Conservation (phyloP, 495 filamentous ascomycete genomes). For the Trichoderma orchidacearum region DNA sequence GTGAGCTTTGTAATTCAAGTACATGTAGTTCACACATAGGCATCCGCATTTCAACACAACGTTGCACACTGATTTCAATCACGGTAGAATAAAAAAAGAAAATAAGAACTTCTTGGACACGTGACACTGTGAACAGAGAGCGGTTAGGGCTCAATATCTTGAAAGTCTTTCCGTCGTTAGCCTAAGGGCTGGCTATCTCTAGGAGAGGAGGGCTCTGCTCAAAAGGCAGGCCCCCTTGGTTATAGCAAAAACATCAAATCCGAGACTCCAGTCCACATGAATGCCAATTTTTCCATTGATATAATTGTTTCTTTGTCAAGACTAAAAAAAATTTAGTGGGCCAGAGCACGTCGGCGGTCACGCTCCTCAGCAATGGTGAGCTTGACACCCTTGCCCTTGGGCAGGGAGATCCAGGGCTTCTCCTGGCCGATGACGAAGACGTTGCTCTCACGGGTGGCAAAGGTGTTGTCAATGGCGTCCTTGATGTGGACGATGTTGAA, state of each 20-base stretch:
- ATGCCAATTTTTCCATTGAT: not conserved
- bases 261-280: conserved; percentile 3
- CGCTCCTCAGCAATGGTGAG: conserved; percentile 96
- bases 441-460: conserved; percentile 96
- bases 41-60: not conserved
- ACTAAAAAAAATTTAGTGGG: conserved; percentile 12
- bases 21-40: not conserved
- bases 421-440: conserved; percentile 95
- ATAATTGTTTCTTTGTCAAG: not conserved
- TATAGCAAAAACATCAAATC: conserved; percentile 2
- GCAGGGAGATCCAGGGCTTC: conserved; percentile 96
- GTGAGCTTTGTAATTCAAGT: no score
- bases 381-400: conserved; percentile 99
- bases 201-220: not conserved
- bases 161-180: not conserved
- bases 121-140: not conserved
- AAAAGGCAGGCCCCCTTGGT: not conserved
- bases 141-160: not conserved
- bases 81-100: not conserved
- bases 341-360: conserved; percentile 77
- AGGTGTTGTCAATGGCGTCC: conserved; percentile 98
- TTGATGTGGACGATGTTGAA: conserved; percentile 99
- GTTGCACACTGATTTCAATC: not conserved
- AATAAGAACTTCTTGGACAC: not conserved
- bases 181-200: not conserved